A percentile compares a stretch with the other conserved stretches of the same genome.
phyloP scores from a whole-genome alignment of 202 grass and related monocot species.

The Elaeis oleifera region DNA sequence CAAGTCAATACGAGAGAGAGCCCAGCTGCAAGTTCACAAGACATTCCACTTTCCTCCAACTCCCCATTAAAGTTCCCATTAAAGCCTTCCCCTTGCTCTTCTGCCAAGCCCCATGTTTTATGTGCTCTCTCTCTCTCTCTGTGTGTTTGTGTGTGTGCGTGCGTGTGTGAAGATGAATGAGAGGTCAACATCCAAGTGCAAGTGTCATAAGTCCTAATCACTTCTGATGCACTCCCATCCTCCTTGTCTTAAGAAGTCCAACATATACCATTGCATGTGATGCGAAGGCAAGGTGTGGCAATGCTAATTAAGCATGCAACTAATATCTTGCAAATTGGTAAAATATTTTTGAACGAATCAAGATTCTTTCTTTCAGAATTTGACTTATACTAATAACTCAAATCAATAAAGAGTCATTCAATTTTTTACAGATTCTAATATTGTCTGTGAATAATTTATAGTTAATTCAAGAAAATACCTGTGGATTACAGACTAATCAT shows the following conservation, averaged over 20 bases:
- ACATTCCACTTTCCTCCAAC: conserved; percentile 21
- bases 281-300: too few species aligned
- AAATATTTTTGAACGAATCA: too few species aligned
- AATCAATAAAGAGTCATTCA: too few species aligned
- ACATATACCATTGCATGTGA: not conserved
- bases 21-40: conserved; percentile 3
- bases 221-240: conserved; percentile 3
- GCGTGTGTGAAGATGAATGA: not conserved
- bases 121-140: conserved; percentile 4
- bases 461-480: too few species aligned
- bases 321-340: too few species aligned
- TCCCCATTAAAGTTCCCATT: conserved; percentile 19
- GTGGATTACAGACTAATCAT: too few species aligned
- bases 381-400: too few species aligned
- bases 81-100: conserved; percentile 7
- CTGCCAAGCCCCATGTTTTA: not conserved
- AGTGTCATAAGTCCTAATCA: conserved; percentile 14
- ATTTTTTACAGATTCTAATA: too few species aligned
- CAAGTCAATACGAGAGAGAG: conserved; percentile 12
- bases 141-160: too few species aligned
- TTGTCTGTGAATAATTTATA: too few species aligned
- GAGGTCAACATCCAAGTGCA: conserved; percentile 14
- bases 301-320: too few species aligned
- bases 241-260: conserved; percentile 10
- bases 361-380: too few species aligned